Base-by-base conservation (phyloP, 768 basidiomycete genomes). In the Trametes punicea region DNA sequence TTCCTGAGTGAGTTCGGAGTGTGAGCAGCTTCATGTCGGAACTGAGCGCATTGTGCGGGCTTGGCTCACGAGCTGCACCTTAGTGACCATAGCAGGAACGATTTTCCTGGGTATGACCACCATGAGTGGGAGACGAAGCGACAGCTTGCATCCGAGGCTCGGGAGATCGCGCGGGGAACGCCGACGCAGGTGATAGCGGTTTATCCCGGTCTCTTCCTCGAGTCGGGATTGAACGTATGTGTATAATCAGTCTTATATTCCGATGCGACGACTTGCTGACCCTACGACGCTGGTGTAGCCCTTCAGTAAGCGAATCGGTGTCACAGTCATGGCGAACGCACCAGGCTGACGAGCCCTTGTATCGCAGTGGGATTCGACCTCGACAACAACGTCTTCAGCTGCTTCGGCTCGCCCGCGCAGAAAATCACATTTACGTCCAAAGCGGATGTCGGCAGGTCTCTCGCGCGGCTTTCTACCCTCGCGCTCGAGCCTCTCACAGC, bases 341-440 rank as follows among this genome's bases (percentile, higher is more conserved):
- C 23, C 11, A 5, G 42, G 23, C 26, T 10, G 26, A 20, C 13
- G 15, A 13, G 18, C 13, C 11, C 39, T 13, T 31, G 31, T 42
- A 6, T 27, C 20, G 25, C 20, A 66, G 65, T 59, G 46, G 65
- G 65, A 13, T 60, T 66, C 46, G 65, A 66, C 52, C 16, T 46
- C 30, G 56, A 50, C 11, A 56, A 53, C n/a, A 33, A 50, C 42
- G 30, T 25, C 2, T 63, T 47, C 56, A 62, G 51, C 15, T 40
- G 41, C 33, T 34, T 62, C 38, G 65, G 65, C 23, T 46, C 63
- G 6, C 41, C 60, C 26, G 25, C 48, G 13, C 33, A 44, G 15
- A 44, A 26, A 21, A 31, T 59, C 34, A 45, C 63, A 2, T 46
- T 60, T 49, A 64, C 63, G 2, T 51, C 63, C 6, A 56, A 45